Conservation (phyloP, 495 filamentous ascomycete species). For the Astrothelium subdiscretum region DNA sequence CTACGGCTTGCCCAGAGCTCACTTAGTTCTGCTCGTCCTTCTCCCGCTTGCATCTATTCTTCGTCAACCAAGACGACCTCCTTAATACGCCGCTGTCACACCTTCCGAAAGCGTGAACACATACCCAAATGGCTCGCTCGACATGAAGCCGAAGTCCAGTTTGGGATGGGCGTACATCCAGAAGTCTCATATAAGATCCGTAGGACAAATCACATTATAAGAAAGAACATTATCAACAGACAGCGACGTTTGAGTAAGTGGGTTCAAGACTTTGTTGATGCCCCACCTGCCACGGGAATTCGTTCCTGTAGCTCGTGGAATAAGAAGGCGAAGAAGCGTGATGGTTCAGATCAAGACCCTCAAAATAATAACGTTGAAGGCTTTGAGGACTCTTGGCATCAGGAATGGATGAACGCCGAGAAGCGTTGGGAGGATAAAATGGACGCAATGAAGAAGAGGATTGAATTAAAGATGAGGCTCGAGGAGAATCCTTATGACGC, state of each 20-base stretch:
- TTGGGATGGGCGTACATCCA: not conserved
- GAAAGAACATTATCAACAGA: not conserved
- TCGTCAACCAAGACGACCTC: not conserved
- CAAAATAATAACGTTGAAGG: not conserved
- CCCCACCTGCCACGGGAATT: not conserved
- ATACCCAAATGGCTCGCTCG: not conserved
- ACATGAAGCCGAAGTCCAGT: not conserved
- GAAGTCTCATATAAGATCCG: not conserved
- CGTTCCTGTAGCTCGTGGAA: not conserved
- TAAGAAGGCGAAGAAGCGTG: not conserved
- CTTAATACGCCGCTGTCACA: not conserved
- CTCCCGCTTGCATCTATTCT: not conserved
- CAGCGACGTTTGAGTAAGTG: not conserved
- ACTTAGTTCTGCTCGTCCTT: not conserved
- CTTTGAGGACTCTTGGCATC: not conserved
- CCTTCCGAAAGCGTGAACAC: not conserved
- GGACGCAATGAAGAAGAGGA: not conserved
- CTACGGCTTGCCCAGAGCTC: not conserved
- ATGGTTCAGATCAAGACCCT: not conserved
- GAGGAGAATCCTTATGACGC: not conserved
- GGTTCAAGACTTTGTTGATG: not conserved
- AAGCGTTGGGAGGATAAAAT: not conserved
- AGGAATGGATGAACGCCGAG: not conserved
- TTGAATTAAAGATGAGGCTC: not conserved
- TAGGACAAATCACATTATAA: not conserved